These are phyloP conservation scores for Elaphomyces granulatus DNA, from an alignment of 495 filamentous ascomycete genomes.

Conservation along the genomic window DNA sequence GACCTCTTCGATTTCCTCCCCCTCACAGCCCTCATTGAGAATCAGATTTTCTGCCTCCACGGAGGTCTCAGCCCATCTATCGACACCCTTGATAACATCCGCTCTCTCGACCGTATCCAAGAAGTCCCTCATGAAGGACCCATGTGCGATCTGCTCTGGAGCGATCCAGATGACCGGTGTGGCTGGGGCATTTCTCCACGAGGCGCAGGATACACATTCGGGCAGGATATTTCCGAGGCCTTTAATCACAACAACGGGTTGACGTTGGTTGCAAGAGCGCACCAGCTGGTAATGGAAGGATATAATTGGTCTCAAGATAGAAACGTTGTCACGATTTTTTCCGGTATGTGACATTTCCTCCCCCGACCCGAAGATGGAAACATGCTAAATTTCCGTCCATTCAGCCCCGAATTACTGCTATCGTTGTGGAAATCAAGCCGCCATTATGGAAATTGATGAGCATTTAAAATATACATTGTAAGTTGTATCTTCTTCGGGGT, in stretches of 20 bases:
- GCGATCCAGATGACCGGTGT: conserved; percentile 94
- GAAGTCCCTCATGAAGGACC: conserved; percentile 97
- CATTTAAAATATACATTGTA: conserved; percentile 99
- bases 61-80: conserved; percentile 92
- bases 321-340: conserved; percentile 98
- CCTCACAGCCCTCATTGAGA: conserved; percentile 95
- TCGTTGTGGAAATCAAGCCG: conserved; percentile 95
- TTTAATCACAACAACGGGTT: conserved; percentile 99
- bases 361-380: background rate
- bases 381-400: conserved; percentile 1
- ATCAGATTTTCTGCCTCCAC: conserved; percentile 99
- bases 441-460: conserved; percentile 99
- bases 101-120: conserved; percentile 89
- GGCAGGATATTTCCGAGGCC: conserved; percentile 97
- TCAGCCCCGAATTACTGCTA: conserved; percentile 97
- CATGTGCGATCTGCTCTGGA: conserved; percentile 98
- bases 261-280: conserved; percentile 84
- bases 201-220: conserved; percentile 97
- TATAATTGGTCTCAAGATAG: conserved; percentile 97
- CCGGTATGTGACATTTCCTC: conserved; percentile 42
- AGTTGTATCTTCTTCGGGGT: conserved; percentile 23
- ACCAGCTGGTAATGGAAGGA: conserved; percentile 96
- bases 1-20: conserved; percentile 98
- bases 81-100: conserved; percentile 96
- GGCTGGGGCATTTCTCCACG: conserved; percentile 97